Evolutionary conservation across 805 yeast species (phyloP), one percentile per base, ranked within the genome.

Genomic region (Saturnispora serradocipensis): DNA sequence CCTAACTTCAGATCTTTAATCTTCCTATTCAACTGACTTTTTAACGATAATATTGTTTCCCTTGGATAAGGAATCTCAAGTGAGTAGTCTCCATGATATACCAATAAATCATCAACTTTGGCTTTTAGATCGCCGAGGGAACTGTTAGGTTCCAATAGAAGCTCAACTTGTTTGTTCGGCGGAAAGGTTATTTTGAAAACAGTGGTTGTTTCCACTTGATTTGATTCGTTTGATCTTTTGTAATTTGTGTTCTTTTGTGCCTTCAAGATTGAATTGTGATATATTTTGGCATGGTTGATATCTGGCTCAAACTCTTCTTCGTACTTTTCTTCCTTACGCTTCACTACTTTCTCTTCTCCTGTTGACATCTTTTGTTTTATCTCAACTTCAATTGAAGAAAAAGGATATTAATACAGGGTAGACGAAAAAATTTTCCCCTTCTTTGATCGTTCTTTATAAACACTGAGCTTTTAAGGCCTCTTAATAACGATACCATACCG

Each of bases 1-100:
- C 51, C 51, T 16, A 49, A 24, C 7, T 49, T 34, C 24, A 49
- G 13, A 15, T 15, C 15, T 8, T 28, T 7, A 22, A 49, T 11
- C 20, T 16, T 18, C 7, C 28, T 43, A 13, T 24, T 25, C 27
- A 49, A 27, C 7, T 49, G 27, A 11, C 47, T 43, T 22, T 43
- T 35, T 24, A 43, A n/a, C 5, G 27, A 27, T n/a, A 49, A 35
- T 13, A 49, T 39, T 5, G 35, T 27, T 13, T 25, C 36, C 16
- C 47, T 34, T 24, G 51, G 51, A 35, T 49, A 49, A 3, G 51
- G 30, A 10, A 49, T 13, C 13, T 28, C 36, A 5, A 49, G 32
- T 9, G 24, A 22, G 30, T 35, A 49, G 10, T 38, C 42, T 15
- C 36, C 35, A 16, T 32, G 13, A 42, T 20, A 39, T 9, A 24